Percentiles rank a stretch among this genome's conserved stretches.
These are phyloP conservation scores for Nakaseomyces sp. DNA, from an alignment of 1,139 yeast genomes.

Conservation along the genomic window DNA sequence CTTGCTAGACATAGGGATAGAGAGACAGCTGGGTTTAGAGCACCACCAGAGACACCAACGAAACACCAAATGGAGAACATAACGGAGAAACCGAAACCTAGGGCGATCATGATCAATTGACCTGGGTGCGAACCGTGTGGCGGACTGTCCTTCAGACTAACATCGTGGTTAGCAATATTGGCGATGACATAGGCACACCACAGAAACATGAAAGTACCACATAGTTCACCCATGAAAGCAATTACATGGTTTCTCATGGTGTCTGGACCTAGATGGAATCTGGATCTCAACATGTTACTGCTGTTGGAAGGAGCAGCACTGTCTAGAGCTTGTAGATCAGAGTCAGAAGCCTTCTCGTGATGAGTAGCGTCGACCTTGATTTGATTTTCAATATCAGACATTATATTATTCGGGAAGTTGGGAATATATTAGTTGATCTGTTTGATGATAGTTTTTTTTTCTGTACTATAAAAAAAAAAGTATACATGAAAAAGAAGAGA, in stretches of 20 bases:
- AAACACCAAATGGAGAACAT: conserved; percentile 68
- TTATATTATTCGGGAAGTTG: no score
- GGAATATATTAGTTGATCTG: no score
- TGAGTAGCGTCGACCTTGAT: background rate
- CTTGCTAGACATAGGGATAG: conserved; percentile 59
- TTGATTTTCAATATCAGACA: conserved; percentile 5
- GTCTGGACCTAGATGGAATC: conserved; percentile 21
- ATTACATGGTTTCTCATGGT: conserved; percentile 42
- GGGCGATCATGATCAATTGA: conserved; percentile 67
- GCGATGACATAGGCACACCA: conserved; percentile 81
- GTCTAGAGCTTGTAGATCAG: background rate
- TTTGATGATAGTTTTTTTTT: no score
- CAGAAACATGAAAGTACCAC: conserved; percentile 78
- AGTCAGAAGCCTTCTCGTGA: background rate
- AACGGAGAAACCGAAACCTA: conserved; percentile 84
- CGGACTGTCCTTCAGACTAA: conserved; percentile 32
- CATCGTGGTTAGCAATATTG: conserved; percentile 70
- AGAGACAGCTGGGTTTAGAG: conserved; percentile 85
- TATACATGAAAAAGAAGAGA: no score
- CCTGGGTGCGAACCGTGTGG: conserved; percentile 51
- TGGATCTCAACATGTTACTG: conserved; percentile 2
- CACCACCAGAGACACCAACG: conserved; percentile 81
- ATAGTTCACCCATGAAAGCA: conserved; percentile 59
- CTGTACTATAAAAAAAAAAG: background rate
- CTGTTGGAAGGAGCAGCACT: background rate